A percentile compares a stretch with the other conserved stretches of the same genome.
These are phyloP conservation scores for Fusarium austroafricanum DNA, from an alignment of 2,329 filamentous ascomycete genomes.

Conservation along the genomic window DNA sequence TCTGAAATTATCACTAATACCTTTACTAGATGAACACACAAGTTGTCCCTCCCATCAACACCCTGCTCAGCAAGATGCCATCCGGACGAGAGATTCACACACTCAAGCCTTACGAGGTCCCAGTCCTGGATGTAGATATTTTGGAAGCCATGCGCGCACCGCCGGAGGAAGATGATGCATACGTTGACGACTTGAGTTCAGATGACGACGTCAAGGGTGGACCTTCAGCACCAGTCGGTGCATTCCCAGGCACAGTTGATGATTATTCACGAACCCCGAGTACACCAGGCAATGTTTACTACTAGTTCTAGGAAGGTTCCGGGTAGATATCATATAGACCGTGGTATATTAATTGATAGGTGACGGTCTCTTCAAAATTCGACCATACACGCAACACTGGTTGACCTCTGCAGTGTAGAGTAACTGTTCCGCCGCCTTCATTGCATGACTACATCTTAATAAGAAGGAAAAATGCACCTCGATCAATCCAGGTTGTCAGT, in stretches of 20 bases:
- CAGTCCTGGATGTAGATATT: conserved; percentile 71
- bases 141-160: conserved; percentile 69
- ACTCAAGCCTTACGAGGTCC: conserved; percentile 74
- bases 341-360: not conserved
- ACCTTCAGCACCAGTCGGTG: conserved; percentile 53
- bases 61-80: conserved; percentile 82
- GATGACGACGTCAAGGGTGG: conserved; percentile 52
- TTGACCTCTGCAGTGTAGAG: not conserved
- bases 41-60: conserved; percentile 75
- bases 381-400: not conserved
- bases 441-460: not conserved
- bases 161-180: conserved; percentile 51
- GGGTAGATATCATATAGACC: not conserved
- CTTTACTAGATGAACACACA: conserved; percentile 79
- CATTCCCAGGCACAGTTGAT: conserved; percentile 61
- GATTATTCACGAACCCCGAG: conserved; percentile 52
- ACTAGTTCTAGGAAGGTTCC: conserved; percentile 40
- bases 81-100: conserved; percentile 88
- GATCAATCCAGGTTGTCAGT: not conserved
- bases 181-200: conserved; percentile 52
- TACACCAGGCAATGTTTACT: conserved; percentile 53
- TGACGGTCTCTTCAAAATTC: not conserved
- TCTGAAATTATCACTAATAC: conserved; percentile 7
- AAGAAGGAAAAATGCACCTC: not conserved
- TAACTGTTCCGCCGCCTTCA: not conserved